These are phyloP conservation scores for Wickerhamomyces pijperi DNA, from an alignment of 805 yeast genomes.

Conservation along the genomic window DNA sequence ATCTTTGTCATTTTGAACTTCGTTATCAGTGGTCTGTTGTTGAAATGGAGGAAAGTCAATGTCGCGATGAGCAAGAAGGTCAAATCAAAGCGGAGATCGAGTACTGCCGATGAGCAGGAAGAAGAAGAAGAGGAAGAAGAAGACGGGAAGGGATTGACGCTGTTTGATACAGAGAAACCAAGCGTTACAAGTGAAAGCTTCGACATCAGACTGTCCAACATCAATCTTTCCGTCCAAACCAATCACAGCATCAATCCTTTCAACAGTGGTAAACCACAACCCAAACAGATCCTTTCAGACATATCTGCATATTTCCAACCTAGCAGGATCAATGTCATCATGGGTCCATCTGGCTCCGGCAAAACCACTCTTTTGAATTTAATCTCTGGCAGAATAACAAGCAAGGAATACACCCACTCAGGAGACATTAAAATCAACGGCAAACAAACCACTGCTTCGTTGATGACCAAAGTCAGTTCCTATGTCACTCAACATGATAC, in stretches of 20 bases:
- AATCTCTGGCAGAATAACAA: constrained; percentile 45
- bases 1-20: constrained; percentile 51
- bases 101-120: constrained; percentile 1
- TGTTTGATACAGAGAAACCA: too few species aligned
- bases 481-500: constrained; percentile 81
- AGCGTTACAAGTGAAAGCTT: neutral
- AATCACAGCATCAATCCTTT: neutral
- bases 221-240: constrained; percentile 10
- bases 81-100: too few species aligned
- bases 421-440: constrained; percentile 39
- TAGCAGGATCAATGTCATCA: constrained; percentile 52
- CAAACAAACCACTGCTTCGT: constrained; percentile 18
- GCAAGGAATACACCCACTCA: constrained; percentile 16
- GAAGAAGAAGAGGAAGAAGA: constrained; percentile 1
- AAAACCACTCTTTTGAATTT: constrained; percentile 57
- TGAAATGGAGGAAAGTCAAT: constrained; percentile 31
- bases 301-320: constrained; percentile 15
- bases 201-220: constrained; percentile 4
- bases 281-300: constrained; percentile 8
- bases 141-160: neutral
- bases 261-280: too few species aligned
- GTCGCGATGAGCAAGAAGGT: constrained; percentile 15
- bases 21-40: constrained; percentile 32
- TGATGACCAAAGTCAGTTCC: constrained; percentile 47
- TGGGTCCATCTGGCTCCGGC: constrained; percentile 81